Evolutionary conservation across 2,329 filamentous ascomycete species (phyloP), one percentile per base, ranked within the genome.

Genomic region (Colletotrichum tropicicola): DNA sequence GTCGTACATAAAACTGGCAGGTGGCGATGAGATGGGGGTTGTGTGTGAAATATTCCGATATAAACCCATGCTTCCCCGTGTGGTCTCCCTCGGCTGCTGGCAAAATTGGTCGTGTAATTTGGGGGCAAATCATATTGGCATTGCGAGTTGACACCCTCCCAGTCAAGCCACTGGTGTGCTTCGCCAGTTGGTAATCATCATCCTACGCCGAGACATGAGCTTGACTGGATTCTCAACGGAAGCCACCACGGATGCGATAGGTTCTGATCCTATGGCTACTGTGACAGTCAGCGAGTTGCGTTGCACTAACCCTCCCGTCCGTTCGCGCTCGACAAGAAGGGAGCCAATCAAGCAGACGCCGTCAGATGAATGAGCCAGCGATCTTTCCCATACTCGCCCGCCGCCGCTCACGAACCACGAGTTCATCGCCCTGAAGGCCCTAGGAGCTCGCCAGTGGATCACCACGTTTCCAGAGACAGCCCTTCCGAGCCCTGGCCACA

Each of bases 341-440:
- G 27, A 28, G 45, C 21, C 54, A 62, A 28, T n/a, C 7, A 41
- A 51, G 35, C 35, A 45, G 25, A n/a, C 21, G 9, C 35, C 48
- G 39, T 15, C 44, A 21, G 13, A 17, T 37, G 17, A 19, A 37
- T 35, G 41, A 48, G 32, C 45, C 15, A 23, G 23, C 21, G 37
- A 47, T 17, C 37, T 47, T 41, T 37, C 21, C 35, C 19, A 19
- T 35, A 5, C 32, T 53, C 35, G 19, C 35, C 28, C 28, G 13
- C 39, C 28, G 43, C n/a, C 37, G 44, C 35, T 49, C 61, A 65
- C 61, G 48, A 60, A 55, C 61, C 57, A 60, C 17, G 41, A 48
- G 60, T 60, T 60, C 30, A 48, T 43, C 28, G 30, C 39, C 47
- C 47, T 25, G 27, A 15, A 8, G 25, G 17, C 45, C 23, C 44